Base-by-base conservation (phyloP, 2,329 filamentous ascomycete species). In the Magnaporthiopsis rhizophila region DNA sequence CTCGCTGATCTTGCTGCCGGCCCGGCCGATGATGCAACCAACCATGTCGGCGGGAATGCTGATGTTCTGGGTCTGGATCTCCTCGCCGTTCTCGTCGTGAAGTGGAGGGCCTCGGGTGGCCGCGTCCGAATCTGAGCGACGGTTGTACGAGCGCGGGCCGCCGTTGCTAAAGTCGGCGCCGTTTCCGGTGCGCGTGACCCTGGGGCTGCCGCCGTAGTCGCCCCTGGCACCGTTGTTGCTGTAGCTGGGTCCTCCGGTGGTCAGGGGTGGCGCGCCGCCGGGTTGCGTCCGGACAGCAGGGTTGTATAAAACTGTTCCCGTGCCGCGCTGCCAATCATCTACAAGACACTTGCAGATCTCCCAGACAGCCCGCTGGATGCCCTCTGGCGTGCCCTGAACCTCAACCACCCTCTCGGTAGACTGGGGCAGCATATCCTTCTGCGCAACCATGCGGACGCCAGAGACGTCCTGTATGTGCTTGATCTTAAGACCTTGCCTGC, bases 1-100 rank as follows among this genome's bases (percentile, higher is more conserved):
- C 80, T 99, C 95, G 76, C 92, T 97, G 74, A 99, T 99, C 86
- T 99, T 99, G 82, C 86, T 93, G 69, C 95, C 95, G 64, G 85
- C 92, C 69, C 93, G 90, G 69, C 95, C 95, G 75, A 99, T 99
- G 80, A 99, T 99, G 80, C 95, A 99, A 70, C 95, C 95, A 76
- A 99, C 95, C 95, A 99, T 99, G 81, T 99, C 95, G 61, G 95
- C 93, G 32, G 95, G 95, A 72, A 99, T 99, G 82, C 92, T 97
- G 79, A 99, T 99, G 80, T 99, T 99, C 75, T 99, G 95, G 1
- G 95, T 99, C 78, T 97, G 94, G 67, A 98, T 90, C 77, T 97
- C 94, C 75, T 98, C 95, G 67, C 95, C 95, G 69, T 98, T 96
- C 78, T 98, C 94, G 67, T 95, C 93, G 73, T 96, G 91, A 59